Base-by-base conservation (phyloP, 2,329 filamentous ascomycete species). In the Penicillium thymicola region DNA sequence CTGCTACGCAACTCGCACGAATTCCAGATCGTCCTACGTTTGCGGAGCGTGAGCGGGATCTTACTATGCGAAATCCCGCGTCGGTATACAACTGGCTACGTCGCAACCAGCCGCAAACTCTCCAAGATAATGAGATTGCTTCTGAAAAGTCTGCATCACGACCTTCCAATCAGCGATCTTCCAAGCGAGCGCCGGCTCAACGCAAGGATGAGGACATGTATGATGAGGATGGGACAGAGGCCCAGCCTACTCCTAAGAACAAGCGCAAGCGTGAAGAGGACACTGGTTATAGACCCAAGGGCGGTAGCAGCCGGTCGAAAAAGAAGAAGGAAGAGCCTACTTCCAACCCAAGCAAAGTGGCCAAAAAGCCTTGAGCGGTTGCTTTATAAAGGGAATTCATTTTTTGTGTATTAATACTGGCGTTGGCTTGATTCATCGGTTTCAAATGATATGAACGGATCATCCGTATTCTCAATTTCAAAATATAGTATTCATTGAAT, bases 81-180 rank as follows among this genome's bases (percentile, higher is more conserved):
- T 95, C 90, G 57, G 92, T 96, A 3, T 95, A 96, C 77, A 97
- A 95, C 73, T 99, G 94, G 94, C 83, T 99, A 13, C 85, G 90
- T 60, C 87, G 90, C 70, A 83, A 96, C 73, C 87, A 90, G 57
- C 89, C 92, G 3, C 87, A 93, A 72, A 87, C 92, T 47, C 77
- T 95, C 21, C 89, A 96, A 71, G 89, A 92, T 67, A 84, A 86
- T 54, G 85, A 88, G 66, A 66, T 70, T 32, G 66, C 70, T 7
- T 72, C 74, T 5, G 76, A 79, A 56, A 79, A 78, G 65, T 71
- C 73, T 32, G 59, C 65, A 21, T 70, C 72, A 14, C 71, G 75
- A 37, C 70, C 75, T 11, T 71, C 74, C 16, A 76, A 73, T 45
- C 65, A 72, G 41, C 73, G 77, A 36, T 63, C 71, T 27, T 78